Evolutionary conservation across 352 stramenopile species (phyloP), one percentile per base, ranked within the genome.

Genomic region (Paralagenidium karlingii): DNA sequence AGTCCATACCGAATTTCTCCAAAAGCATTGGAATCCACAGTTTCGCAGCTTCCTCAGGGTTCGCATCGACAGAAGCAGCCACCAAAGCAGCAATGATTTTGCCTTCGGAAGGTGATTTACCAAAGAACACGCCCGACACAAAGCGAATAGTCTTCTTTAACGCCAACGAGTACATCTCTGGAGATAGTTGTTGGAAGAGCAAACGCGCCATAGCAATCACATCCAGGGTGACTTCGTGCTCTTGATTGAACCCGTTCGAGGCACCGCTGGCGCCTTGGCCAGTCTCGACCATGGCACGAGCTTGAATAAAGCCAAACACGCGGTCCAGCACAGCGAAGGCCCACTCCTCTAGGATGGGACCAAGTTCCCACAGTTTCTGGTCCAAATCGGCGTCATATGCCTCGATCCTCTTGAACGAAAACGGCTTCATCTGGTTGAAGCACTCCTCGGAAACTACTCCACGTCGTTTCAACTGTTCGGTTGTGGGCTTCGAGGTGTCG

Each of bases 321-420:
- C 73, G 59, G 45, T 82, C 67, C 11, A 87, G 29, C 16, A 87
- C 34, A 12, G 62, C 51, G 7, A 87, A 40, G 18, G 68, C 49
- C 73, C 73, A 87, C 26, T 79, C 66, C 47, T 87, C 73, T 24
- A 84, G 39, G 15, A 78, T 58, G 3, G 54, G 45, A 5, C 73
- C 73, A 8, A 66, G 26, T 49, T 74, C 66, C 73, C 73, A 87
- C 39, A 77, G 49, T 37, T 60, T 60, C 4, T 66, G 53, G 20
- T 82, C 67, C 11, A 57, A 26, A 2, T 82, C 57, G 1, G 30
- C 32, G 15, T 46, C 55, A 18, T 67, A 29, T 8, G 45, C 21
- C 13, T 36, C 32, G 5, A 79, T 52, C 12, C 61, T 38, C 10
- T 55, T 45, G 47, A 80, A 84, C 15, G 73, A 11, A 30, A 49